Evolutionary conservation across 139 green algal species (phyloP).

Genomic region (Monoraphidium neglectum): DNA sequence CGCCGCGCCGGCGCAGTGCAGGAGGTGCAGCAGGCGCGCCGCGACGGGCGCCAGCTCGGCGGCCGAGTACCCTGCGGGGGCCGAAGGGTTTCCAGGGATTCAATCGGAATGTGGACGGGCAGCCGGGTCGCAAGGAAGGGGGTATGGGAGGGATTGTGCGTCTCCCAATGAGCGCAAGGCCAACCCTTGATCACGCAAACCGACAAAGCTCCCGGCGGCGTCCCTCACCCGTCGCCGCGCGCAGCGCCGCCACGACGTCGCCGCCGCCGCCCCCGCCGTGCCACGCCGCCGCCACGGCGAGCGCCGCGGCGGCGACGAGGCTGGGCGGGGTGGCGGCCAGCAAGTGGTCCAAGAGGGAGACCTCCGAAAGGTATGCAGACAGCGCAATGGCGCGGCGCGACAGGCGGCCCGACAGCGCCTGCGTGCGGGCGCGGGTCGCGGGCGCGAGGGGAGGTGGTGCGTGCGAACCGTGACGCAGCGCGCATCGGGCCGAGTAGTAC

Average conservation of each 20-base stretch:
- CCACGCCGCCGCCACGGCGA: not conserved
- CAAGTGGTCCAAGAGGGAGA: slow-evolving; percentile 47
- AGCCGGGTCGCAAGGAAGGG: not conserved
- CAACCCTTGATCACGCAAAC: not conserved
- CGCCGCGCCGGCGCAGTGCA: not conserved
- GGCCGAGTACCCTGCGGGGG: slow-evolving; percentile 20
- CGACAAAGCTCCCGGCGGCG: not conserved
- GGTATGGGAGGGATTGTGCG: not conserved
- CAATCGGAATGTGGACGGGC: not conserved
- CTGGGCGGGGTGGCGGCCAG: slow-evolving; percentile 25
- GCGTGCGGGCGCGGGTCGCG: not conserved
- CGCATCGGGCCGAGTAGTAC: not conserved
- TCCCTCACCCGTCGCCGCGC: slow-evolving; percentile 7
- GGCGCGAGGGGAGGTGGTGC: too few relatives aligned
- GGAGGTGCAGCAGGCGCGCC: slow-evolving; percentile 18
- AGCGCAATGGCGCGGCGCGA: slow-evolving; percentile 8
- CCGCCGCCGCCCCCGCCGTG: slow-evolving; percentile 10
- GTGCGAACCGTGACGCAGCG: not conserved
- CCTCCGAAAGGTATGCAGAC: slow-evolving; percentile 46
- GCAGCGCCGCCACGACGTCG: not conserved
- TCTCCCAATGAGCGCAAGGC: not conserved
- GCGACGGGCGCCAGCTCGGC: slow-evolving; percentile 12
- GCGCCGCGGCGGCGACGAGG: slow-evolving; percentile 20
- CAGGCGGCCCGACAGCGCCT: slow-evolving; percentile 4
- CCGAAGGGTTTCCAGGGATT: not conserved